phyloP scores from a whole-genome alignment of 441 rosid genomes.

The Iberis amara region DNA sequence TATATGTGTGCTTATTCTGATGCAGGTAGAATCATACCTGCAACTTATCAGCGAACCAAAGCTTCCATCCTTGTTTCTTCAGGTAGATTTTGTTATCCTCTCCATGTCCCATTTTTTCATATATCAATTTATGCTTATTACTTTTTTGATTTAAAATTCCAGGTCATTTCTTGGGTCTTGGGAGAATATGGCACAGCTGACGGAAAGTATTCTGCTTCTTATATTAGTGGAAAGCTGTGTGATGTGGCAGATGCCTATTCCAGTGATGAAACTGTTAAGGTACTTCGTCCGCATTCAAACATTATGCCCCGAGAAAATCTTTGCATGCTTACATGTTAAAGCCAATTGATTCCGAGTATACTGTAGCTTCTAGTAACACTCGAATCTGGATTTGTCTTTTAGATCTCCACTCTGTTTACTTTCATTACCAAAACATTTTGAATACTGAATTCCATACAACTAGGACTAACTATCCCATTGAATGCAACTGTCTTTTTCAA shows the following conservation, averaged over 20 bases:
- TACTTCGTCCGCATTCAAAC: conserved; percentile 26
- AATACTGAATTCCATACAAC: neutral
- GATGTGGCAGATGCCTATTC: conserved; percentile 95
- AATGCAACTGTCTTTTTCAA: conserved; percentile 3
- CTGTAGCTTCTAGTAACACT: conserved; percentile 6
- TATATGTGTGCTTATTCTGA: conserved; percentile 11
- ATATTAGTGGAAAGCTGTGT: conserved; percentile 79
- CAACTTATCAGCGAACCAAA: conserved; percentile 82
- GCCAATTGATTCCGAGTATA: neutral
- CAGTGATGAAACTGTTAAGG: conserved; percentile 88
- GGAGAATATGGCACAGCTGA: conserved; percentile 95
- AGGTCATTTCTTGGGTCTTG: conserved; percentile 95
- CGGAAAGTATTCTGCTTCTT: conserved; percentile 73
- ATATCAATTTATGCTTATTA: conserved; percentile 13
- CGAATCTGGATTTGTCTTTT: conserved; percentile 4
- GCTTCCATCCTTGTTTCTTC: conserved; percentile 92
- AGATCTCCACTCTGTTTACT: conserved; percentile 8
- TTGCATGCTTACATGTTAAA: conserved; percentile 3
- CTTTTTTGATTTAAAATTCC: conserved; percentile 28
- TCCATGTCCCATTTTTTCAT: conserved; percentile 7
- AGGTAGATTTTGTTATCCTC: conserved; percentile 47
- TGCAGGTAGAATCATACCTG: conserved; percentile 93
- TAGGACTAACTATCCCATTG: conserved; percentile 9
- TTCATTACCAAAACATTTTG: conserved; percentile 13
- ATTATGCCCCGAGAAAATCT: conserved; percentile 9